Evolutionary conservation across 768 basidiomycete genomes (phyloP).

Genomic region (Suillus luteus): DNA sequence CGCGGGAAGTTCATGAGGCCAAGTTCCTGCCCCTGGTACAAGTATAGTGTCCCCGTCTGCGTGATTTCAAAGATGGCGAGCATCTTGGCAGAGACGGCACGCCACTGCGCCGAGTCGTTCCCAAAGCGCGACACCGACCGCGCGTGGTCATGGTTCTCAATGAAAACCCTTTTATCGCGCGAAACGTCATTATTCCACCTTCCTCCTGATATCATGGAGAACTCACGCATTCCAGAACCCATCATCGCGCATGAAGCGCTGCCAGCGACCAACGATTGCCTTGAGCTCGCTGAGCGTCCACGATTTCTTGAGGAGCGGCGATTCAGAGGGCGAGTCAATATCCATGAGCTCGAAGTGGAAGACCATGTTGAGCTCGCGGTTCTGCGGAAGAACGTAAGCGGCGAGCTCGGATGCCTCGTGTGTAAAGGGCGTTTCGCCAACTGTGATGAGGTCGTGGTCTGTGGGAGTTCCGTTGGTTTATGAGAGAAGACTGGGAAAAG

Average conservation of each 20-base stretch:
- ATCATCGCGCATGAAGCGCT: conserved; percentile 53
- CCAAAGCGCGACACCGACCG: conserved; percentile 68
- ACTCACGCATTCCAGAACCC: conserved; percentile 71
- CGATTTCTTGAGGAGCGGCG: conserved; percentile 42
- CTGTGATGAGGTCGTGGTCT: conserved; percentile 64
- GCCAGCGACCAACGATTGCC: conserved; percentile 51
- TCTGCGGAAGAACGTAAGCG: conserved; percentile 54
- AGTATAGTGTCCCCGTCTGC: conserved; percentile 66
- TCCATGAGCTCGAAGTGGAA: conserved; percentile 68
- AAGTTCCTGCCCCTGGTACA: conserved; percentile 79
- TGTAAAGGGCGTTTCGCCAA: conserved; percentile 65
- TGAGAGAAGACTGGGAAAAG: conserved; percentile 16
- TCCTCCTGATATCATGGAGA: neutral
- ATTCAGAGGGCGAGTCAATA: conserved; percentile 48
- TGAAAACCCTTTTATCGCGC: conserved; percentile 47
- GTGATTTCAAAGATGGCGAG: conserved; percentile 61
- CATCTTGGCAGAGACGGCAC: conserved; percentile 62
- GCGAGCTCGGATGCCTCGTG: conserved; percentile 53
- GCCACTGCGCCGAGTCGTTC: conserved; percentile 58
- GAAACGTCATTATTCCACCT: neutral
- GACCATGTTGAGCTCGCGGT: conserved; percentile 65
- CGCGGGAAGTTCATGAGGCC: conserved; percentile 64
- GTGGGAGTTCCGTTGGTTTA: conserved; percentile 1
- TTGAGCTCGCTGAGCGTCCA: conserved; percentile 60
- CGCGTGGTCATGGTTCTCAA: conserved; percentile 72